A percentile compares a stretch with the other conserved stretches of the same genome.
phyloP scores from a whole-genome alignment of 805 yeast genomes.

The Candida silvicultrix region DNA sequence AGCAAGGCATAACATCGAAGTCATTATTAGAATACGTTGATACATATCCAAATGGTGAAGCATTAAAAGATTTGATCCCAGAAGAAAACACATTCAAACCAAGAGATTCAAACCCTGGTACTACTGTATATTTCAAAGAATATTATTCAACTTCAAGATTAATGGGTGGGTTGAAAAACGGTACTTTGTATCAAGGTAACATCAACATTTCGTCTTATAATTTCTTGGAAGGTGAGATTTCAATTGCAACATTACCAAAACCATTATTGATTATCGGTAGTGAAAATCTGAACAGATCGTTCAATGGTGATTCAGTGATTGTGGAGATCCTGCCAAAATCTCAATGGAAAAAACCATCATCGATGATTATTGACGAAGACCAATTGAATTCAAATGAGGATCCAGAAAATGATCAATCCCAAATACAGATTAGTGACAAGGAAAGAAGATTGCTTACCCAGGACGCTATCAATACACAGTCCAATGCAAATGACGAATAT shows the following conservation, averaged over 20 bases:
- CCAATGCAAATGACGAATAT: slow-evolving; percentile 40
- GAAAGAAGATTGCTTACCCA: slow-evolving; percentile 70
- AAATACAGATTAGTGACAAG: slow-evolving; percentile 47
- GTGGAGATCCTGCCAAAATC: slow-evolving; percentile 82
- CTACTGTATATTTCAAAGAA: slow-evolving; percentile 50
- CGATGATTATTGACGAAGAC: slow-evolving; percentile 60
- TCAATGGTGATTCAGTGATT: slow-evolving; percentile 87
- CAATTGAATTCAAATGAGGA: slow-evolving; percentile 25
- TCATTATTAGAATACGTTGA: slow-evolving; percentile 67
- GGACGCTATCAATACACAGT: slow-evolving; percentile 64
- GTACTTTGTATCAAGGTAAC: slow-evolving; percentile 81
- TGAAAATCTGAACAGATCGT: slow-evolving; percentile 81
- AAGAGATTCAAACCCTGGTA: slow-evolving; percentile 10
- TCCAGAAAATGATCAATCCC: slow-evolving; percentile 35
- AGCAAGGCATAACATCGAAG: slow-evolving; percentile 47
- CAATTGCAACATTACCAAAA: slow-evolving; percentile 64
- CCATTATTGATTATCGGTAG: slow-evolving; percentile 82
- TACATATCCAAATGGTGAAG: slow-evolving; percentile 62
- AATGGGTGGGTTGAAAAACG: slow-evolving; percentile 86
- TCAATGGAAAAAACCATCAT: slow-evolving; percentile 84
- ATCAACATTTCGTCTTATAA: slow-evolving; percentile 80
- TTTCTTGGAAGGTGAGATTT: slow-evolving; percentile 79
- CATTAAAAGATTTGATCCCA: slow-evolving; percentile 74
- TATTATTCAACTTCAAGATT: slow-evolving; percentile 76
- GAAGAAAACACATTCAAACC: slow-evolving; percentile 31